Percentiles rank a stretch among this genome's conserved stretches.
phyloP scores from a whole-genome alignment of 176 grass and related monocot genomes.

The Cenchrus fungigraminus region DNA sequence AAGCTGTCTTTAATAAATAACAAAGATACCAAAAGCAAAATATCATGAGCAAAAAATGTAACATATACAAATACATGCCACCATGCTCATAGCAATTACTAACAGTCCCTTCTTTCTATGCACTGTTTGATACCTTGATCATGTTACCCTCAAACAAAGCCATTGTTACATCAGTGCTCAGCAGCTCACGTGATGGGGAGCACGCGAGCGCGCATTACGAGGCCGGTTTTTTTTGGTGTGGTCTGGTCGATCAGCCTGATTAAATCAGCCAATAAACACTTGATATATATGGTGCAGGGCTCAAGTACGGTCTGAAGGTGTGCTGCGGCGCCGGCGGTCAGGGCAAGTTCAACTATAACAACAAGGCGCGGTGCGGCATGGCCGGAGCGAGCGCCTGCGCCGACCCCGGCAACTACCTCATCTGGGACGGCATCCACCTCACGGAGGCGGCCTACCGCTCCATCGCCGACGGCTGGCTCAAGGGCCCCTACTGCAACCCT shows the following conservation, averaged over 20 bases:
- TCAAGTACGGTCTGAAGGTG: conserved; percentile 52
- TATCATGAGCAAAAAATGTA: neutral
- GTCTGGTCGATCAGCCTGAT: neutral
- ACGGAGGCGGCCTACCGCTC: conserved; percentile 75
- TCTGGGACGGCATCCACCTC: conserved; percentile 87
- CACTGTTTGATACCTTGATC: neutral
- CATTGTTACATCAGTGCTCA: neutral
- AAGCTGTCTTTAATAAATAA: neutral
- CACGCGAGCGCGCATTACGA: neutral
- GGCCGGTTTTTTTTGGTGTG: neutral
- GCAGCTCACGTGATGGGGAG: neutral
- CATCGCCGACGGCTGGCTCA: conserved; percentile 73
- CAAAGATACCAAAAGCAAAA: conserved; percentile 11
- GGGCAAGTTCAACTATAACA: conserved; percentile 74
- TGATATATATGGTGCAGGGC: conserved; percentile 20
- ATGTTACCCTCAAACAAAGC: neutral
- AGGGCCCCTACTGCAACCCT: conserved; percentile 68
- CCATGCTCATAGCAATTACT: neutral
- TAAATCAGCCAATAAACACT: neutral
- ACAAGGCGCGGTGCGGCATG: conserved; percentile 64
- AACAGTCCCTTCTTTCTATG: neutral
- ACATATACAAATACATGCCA: neutral
- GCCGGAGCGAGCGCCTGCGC: conserved; percentile 50
- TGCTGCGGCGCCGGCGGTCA: conserved; percentile 66
- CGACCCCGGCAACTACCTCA: conserved; percentile 57